Conservation (phyloP, 2,329 filamentous ascomycete genomes). For the Fonsecaea erecta region DNA sequence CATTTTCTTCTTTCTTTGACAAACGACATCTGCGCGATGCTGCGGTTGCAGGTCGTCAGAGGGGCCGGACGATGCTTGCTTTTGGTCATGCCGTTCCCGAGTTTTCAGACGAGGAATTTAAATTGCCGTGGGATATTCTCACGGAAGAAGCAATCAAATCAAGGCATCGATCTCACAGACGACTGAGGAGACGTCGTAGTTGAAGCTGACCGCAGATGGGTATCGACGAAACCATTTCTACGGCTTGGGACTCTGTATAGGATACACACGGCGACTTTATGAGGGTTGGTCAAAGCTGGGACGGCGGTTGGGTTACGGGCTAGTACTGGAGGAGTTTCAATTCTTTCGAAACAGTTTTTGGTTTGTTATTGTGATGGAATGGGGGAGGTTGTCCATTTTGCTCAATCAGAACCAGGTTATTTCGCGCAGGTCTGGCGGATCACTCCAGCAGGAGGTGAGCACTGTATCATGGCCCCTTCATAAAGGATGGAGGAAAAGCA, state of each 20-base stretch:
- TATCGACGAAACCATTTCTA: background rate
- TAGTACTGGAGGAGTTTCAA: background rate
- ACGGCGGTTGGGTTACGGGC: background rate
- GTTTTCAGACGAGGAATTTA: slow-evolving; percentile 71
- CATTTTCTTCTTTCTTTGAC: slow-evolving; percentile 85
- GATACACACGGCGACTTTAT: background rate
- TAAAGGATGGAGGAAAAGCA: background rate
- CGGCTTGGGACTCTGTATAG: slow-evolving; percentile 9
- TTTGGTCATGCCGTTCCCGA: slow-evolving; percentile 85
- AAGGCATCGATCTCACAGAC: slow-evolving; percentile 42
- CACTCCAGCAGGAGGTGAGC: background rate
- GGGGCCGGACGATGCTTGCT: slow-evolving; percentile 72
- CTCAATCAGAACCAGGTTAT: background rate
- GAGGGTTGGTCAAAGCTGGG: background rate
- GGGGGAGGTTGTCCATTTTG: background rate
- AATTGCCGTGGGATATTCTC: slow-evolving; percentile 67
- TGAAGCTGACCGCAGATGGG: slow-evolving; percentile 7
- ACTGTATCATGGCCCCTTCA: background rate
- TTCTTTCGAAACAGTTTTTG: background rate
- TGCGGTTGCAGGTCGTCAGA: slow-evolving; percentile 73
- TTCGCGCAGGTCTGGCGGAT: background rate
- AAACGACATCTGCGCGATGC: slow-evolving; percentile 80
- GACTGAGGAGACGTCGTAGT: slow-evolving; percentile 30
- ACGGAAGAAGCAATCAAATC: slow-evolving; percentile 50
- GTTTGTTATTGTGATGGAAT: background rate